Base-by-base conservation (phyloP, 2,329 filamentous ascomycete genomes). In the Cordyceps pruinosa region DNA sequence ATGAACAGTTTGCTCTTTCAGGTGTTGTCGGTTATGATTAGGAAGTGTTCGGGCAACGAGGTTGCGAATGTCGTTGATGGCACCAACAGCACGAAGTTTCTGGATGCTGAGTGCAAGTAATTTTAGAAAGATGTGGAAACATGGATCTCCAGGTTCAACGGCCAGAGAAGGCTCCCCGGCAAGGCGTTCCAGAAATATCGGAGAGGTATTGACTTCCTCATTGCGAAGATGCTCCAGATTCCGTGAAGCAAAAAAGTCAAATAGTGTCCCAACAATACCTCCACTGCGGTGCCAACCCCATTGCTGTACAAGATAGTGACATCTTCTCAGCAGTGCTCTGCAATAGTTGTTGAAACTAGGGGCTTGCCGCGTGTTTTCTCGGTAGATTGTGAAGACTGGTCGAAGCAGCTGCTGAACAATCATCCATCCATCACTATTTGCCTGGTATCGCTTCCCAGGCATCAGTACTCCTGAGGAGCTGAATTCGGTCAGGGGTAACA, bases 81-180 rank as follows among this genome's bases (percentile, higher is more conserved):
- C 72, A 2, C 73, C 76, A n/a, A 70, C 67, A 5, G 73, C 69
- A 32, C 70, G 72, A 39, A 87, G 70, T 45, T 76, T 76, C 46
- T 74, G 73, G 44, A 87, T 81, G 35, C 78, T 77, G 49, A 85
- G 63, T 1, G 79, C 84, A 35, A 87, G 68, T 17, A 86, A 75
- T 65, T 88, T 88, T 51, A 88, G 72, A 53, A 87, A 85, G 23
- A 87, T 78, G 64, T 87, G 84, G 62, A 88, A 88, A 64, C 83
- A 87, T 21, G 75, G 75, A 63, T 88, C 85, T 42, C 79, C 76
- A 1, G 75, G 70, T 19, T 80, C 75, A 15, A 85, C 68, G 1
- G 69, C 69, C 6, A 87, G 68, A 0, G 72, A 77, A 1, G 80
- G 77, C 2, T 64, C 67, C 9, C 62, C 63, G 26, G 68, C 72